Evolutionary conservation across 768 basidiomycete species (phyloP), one percentile per base, ranked within the genome.

Genomic region (Trichaptum fuscoviolaceum): DNA sequence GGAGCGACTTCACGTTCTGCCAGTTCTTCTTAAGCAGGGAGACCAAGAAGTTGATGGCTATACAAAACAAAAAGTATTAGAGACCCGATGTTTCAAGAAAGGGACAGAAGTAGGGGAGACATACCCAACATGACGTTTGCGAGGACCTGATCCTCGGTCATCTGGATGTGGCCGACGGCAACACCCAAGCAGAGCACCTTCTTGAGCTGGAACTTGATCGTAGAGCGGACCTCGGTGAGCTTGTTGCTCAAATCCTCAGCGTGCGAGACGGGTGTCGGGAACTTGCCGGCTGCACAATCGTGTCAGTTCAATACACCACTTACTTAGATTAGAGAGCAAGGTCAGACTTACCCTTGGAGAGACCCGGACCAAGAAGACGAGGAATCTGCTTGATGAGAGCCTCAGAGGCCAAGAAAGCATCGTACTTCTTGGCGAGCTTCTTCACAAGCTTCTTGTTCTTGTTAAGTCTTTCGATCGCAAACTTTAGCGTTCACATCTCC

Each of bases 401-500:
- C 79, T 99, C 97, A 67, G 97, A 99, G 36, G 96, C 87, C 71
- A 99, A 83, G 90, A 99, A 99, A 67, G 96, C 95, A 73, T 99
- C 96, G 83, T 98, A 96, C 79, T 98, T 98, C 86, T 99, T 98
- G 71, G 96, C 96, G 72, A 99, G 92, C 84, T 97, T 97, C 87
- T 99, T 99, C 76, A 99, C 97, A 69, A 99, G 93, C 83, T 99
- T 99, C 86, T 99, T 99, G 88, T 99, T 99, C 84, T 97, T 96
- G 90, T 96, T 97, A 70, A 98, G 87, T 81, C 92, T 94, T 61
- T 25, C n/a, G 18, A 2, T 9, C n/a, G 58, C 20, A 60, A 15
- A 23, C 61, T 66, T 67, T 61, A 61, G 59, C 15, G 9, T 34
- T 17, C 12, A 63, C n/a, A 5, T 3, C 24, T 4, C 59, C 15